Percentiles rank a stretch among this genome's conserved stretches.
These are phyloP conservation scores for Hygrophorus russula DNA, from an alignment of 768 basidiomycete genomes.

Conservation along the genomic window DNA sequence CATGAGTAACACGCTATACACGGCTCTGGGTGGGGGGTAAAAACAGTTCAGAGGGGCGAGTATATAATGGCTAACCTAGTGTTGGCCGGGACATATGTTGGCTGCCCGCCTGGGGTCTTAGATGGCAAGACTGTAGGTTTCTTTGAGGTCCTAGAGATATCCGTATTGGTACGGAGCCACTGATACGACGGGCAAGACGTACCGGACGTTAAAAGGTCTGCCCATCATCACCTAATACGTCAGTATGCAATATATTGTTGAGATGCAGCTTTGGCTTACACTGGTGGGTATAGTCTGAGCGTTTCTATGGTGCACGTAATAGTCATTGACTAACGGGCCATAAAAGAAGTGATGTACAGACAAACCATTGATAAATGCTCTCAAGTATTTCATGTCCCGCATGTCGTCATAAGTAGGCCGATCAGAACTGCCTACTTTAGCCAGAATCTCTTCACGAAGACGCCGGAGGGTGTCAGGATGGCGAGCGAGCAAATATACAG, in stretches of 20 bases:
- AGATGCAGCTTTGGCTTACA: conserved; percentile 22
- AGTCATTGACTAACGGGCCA: conserved; percentile 5
- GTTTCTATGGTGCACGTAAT: conserved; percentile 26
- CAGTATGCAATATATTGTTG: neutral
- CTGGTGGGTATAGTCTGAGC: conserved; percentile 40
- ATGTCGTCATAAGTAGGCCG: conserved; percentile 45
- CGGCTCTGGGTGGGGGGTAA: conserved; percentile 15
- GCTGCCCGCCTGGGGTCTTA: conserved; percentile 19
- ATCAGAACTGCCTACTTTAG: conserved; percentile 28
- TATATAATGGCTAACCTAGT: conserved; percentile 15
- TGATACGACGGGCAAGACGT: conserved; percentile 14
- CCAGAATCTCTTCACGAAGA: conserved; percentile 40
- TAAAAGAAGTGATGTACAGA: neutral
- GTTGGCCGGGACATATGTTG: conserved; percentile 28
- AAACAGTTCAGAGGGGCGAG: neutral
- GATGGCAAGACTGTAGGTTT: conserved; percentile 18
- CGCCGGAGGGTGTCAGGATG: conserved; percentile 33
- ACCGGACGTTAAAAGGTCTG: conserved; percentile 24
- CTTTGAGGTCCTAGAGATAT: conserved; percentile 11
- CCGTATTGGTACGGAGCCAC: neutral
- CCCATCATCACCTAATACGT: neutral
- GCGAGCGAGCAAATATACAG: conserved; percentile 42
- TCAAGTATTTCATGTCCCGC: conserved; percentile 45
- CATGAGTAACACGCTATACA: conserved; percentile 45
- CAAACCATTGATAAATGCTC: conserved; percentile 45